Conservation (phyloP, 495 filamentous ascomycete genomes). For the Trichoderma asperelloides region DNA sequence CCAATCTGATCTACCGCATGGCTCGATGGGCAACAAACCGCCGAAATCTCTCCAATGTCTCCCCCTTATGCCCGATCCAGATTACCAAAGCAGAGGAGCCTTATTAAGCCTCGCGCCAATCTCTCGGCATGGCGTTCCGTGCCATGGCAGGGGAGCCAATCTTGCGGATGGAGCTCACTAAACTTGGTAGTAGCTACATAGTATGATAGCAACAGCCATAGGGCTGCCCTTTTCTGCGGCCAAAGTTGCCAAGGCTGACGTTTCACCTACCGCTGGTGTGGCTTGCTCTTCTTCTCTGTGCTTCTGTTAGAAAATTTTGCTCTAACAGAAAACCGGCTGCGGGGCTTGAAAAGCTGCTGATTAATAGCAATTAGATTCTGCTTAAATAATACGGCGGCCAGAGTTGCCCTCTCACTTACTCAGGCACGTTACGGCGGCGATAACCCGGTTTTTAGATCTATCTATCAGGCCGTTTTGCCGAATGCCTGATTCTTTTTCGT, state of each 20-base stretch:
- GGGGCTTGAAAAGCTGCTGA: neutral
- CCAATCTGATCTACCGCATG: too few relatives aligned
- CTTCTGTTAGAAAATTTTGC: neutral
- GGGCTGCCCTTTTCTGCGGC: too few relatives aligned
- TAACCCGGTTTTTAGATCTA: neutral
- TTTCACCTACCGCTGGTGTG: neutral
- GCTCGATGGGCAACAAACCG: too few relatives aligned
- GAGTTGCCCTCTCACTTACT: neutral
- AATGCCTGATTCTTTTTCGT: neutral
- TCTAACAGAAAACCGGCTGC: neutral
- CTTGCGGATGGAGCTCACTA: too few relatives aligned
- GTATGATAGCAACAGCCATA: too few relatives aligned
- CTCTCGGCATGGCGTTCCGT: neutral
- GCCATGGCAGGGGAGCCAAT: too few relatives aligned
- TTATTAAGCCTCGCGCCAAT: neutral
- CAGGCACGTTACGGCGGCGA: neutral
- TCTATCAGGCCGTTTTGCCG: neutral
- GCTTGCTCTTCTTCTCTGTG: neutral
- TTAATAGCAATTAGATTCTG: neutral
- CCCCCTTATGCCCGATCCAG: too few relatives aligned
- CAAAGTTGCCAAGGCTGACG: neutral
- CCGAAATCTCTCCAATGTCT: too few relatives aligned
- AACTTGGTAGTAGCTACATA: too few relatives aligned
- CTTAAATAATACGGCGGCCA: neutral
- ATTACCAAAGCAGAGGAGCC: neutral